These are phyloP conservation scores for Serendipita sp. DNA, from an alignment of 768 basidiomycete species.

Conservation along the genomic window DNA sequence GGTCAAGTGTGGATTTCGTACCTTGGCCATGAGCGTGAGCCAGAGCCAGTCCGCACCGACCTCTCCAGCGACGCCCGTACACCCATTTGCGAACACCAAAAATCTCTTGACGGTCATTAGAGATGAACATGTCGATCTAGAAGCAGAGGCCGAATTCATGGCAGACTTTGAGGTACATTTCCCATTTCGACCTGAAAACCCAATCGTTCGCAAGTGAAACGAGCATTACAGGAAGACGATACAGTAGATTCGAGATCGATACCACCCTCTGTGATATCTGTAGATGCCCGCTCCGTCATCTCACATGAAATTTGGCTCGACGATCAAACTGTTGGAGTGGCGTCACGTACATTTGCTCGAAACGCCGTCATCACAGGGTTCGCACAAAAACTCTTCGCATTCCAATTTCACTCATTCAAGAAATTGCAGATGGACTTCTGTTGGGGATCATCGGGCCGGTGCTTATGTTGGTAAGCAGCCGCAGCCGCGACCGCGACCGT, in stretches of 20 bases:
- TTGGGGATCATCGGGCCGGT: slow-evolving; percentile 44
- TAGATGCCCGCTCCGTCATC: slow-evolving; percentile 37
- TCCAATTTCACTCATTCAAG: slow-evolving; percentile 39
- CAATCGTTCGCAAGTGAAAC: neutral
- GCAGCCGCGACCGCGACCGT: slow-evolving; percentile 14
- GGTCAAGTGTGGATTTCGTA: neutral
- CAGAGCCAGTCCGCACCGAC: neutral
- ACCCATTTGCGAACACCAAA: slow-evolving; percentile 34
- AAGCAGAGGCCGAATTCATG: slow-evolving; percentile 51
- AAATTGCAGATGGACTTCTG: slow-evolving; percentile 49
- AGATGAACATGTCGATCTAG: slow-evolving; percentile 39
- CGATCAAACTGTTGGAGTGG: slow-evolving; percentile 35
- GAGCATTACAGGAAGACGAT: neutral
- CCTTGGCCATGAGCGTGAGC: slow-evolving; percentile 6
- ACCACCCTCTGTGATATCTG: slow-evolving; percentile 19
- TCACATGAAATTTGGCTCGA: slow-evolving; percentile 57
- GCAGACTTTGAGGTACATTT: slow-evolving; percentile 40
- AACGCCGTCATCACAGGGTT: slow-evolving; percentile 1
- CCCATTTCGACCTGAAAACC: neutral
- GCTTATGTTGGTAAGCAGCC: slow-evolving; percentile 44
- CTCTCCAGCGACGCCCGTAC: slow-evolving; percentile 10
- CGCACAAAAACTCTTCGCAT: neutral
- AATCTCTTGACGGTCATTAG: slow-evolving; percentile 40
- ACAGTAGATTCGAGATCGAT: slow-evolving; percentile 11
- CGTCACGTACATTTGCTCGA: slow-evolving; percentile 21